Evolutionary conservation across 495 filamentous ascomycete species (phyloP).

Genomic region (Penicillium daleae): DNA sequence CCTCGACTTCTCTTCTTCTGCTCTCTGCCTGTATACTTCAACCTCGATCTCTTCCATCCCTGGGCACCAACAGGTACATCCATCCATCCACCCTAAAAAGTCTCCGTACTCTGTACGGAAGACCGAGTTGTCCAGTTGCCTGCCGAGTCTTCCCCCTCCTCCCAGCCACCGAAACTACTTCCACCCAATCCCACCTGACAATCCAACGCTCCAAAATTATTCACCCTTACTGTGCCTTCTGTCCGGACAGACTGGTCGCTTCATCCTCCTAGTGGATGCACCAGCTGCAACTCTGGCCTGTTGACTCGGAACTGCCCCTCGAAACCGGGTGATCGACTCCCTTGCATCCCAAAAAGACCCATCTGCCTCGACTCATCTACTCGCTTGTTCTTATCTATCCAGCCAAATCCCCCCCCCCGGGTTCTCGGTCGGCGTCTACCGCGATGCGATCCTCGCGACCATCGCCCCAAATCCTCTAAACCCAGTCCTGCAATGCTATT

Average conservation of each 20-base stretch:
- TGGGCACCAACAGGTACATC: background rate
- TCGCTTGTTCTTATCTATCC: slow-evolving; percentile 15
- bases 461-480: slow-evolving; percentile 7
- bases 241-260: background rate
- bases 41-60: background rate
- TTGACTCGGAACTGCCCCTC: slow-evolving; percentile 12
- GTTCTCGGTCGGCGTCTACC: slow-evolving; percentile 7
- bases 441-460: slow-evolving; percentile 22
- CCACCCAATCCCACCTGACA: background rate
- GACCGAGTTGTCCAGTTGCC: background rate
- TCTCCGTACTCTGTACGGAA: background rate
- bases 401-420: background rate
- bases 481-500: slow-evolving; percentile 14
- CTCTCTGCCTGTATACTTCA: background rate
- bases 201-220: background rate
- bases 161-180: slow-evolving; percentile 1
- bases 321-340: slow-evolving; percentile 20
- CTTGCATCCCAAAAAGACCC: slow-evolving; percentile 25
- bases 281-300: slow-evolving; percentile 2
- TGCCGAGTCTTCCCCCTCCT: background rate
- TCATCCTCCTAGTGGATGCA: background rate
- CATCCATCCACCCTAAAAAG: background rate
- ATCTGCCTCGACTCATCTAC: slow-evolving; percentile 14
- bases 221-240: background rate
- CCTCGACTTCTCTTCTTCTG: background rate